phyloP scores from a whole-genome alignment of 2,329 filamentous ascomycete genomes.

The Esteya vermicola region DNA sequence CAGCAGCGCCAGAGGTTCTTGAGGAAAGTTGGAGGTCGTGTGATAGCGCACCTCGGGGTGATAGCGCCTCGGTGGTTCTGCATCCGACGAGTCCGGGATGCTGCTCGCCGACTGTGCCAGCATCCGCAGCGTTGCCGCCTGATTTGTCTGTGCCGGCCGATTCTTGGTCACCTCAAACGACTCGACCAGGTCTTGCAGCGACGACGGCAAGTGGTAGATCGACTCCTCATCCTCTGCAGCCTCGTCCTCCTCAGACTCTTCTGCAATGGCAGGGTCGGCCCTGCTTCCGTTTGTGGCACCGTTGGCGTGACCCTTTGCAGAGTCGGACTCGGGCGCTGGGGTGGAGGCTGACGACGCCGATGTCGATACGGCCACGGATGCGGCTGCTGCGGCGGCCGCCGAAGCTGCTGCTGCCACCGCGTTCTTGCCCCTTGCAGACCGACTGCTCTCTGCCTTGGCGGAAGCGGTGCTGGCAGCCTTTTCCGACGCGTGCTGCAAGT shows the following conservation, averaged over 20 bases:
- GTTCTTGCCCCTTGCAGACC: conserved; percentile 26
- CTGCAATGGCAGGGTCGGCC: conserved; percentile 15
- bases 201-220: conserved; percentile 82
- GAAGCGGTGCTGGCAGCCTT: conserved; percentile 12
- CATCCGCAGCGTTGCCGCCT: conserved; percentile 57
- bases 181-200: conserved; percentile 77
- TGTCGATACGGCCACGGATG: background rate
- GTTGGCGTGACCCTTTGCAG: conserved; percentile 27
- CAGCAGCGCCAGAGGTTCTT: conserved; percentile 82
- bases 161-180: conserved; percentile 77
- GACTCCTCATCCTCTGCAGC: conserved; percentile 47
- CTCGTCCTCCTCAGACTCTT: conserved; percentile 39
- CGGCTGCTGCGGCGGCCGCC: background rate
- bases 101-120: conserved; percentile 60
- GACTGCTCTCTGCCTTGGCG: conserved; percentile 17
- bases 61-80: conserved; percentile 72
- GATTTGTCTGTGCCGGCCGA: conserved; percentile 44
- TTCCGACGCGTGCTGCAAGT: conserved; percentile 13
- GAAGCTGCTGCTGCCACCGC: conserved; percentile 21
- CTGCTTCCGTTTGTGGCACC: conserved; percentile 37
- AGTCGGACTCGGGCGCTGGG: conserved; percentile 20
- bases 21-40: conserved; percentile 68
- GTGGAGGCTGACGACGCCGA: conserved; percentile 11
- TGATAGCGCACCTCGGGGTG: conserved; percentile 69
- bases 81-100: conserved; percentile 62